Evolutionary conservation across 2,329 filamentous ascomycete species (phyloP).

Genomic region (Aspergillus sp.): DNA sequence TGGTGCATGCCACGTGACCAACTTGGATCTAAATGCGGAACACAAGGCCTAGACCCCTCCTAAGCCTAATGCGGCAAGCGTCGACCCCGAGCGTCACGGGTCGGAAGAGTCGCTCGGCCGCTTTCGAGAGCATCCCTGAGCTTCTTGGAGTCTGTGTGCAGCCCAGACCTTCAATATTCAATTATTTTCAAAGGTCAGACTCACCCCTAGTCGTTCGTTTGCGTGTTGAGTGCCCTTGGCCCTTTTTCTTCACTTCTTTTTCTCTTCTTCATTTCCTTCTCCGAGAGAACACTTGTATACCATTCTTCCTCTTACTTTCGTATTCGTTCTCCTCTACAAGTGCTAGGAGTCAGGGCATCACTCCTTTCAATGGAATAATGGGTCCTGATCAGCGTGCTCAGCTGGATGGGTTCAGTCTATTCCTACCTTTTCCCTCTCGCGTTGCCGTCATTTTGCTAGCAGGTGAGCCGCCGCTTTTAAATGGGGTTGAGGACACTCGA

Average conservation of each 20-base stretch:
- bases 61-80: constrained; percentile 15
- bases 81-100: not conserved
- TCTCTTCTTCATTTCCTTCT: constrained; percentile 9
- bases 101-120: not conserved
- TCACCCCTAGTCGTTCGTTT: constrained; percentile 41
- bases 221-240: constrained; percentile 3
- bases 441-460: constrained; percentile 82
- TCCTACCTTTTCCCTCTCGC: constrained; percentile 85
- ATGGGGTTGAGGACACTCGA: not conserved
- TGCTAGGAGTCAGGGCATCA: constrained; percentile 18
- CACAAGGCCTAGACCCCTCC: not conserved
- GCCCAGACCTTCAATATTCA: constrained; percentile 13
- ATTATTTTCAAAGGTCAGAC: constrained; percentile 14
- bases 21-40: constrained; percentile 4
- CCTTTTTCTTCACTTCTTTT: not conserved
- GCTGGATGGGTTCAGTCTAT: constrained; percentile 80
- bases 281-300: not conserved
- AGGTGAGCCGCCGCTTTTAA: constrained; percentile 53
- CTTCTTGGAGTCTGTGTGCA: constrained; percentile 17
- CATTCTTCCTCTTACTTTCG: constrained; percentile 4
- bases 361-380: constrained; percentile 40
- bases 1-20: not conserved
- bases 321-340: constrained; percentile 13
- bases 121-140: constrained; percentile 18
- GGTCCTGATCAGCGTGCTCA: constrained; percentile 42